Base-by-base conservation (phyloP, 495 filamentous ascomycete genomes). In the Annulohypoxylon bovei region DNA sequence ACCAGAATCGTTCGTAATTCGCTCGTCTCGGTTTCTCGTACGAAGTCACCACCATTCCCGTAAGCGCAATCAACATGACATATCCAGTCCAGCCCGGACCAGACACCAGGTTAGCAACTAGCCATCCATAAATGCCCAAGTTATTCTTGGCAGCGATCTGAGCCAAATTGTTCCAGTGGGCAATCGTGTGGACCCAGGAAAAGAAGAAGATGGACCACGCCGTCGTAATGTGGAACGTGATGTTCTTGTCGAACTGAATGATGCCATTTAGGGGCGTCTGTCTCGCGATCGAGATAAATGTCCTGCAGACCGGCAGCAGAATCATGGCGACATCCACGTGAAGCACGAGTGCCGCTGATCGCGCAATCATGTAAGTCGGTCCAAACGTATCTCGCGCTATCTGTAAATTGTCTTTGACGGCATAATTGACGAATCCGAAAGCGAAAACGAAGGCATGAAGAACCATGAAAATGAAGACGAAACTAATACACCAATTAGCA, bases 191-290 rank as follows among this genome's bases (percentile, higher is more conserved):
- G 1, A 93, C 86, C 87, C 88, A 92, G 18, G 90, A 91, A 77
- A 91, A 94, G 81, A 93, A 90, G 61, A 93, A 84, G 75, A 94
- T 92, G 20, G 90, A 91, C 90, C 91, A 93, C 3, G 89, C 91
- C 30, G 90, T 89, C 55, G 91, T 87, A 79, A 91, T 92, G 78
- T 93, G 91, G 81, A 93, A 92, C 35, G 90, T 90, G 71, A 92
- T 92, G 77, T 92, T 92, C 80, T 92, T 92, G 77, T 92, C 89
- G 80, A 93, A 91, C 68, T 91, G 91, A 56, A 94, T 88, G 73
- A 93, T 90, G 63, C 90, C 90, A 74, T 92, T 91, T 33, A 93
- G 83, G 42, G 91, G 89, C 12, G 90, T 93, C 74, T 91, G 89
- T 71, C 92, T 83, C 53, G 88, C 86, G 65, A 93, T 83, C 62